phyloP scores from a whole-genome alignment of 78 protist species.

The Isochrysis galbana region DNA sequence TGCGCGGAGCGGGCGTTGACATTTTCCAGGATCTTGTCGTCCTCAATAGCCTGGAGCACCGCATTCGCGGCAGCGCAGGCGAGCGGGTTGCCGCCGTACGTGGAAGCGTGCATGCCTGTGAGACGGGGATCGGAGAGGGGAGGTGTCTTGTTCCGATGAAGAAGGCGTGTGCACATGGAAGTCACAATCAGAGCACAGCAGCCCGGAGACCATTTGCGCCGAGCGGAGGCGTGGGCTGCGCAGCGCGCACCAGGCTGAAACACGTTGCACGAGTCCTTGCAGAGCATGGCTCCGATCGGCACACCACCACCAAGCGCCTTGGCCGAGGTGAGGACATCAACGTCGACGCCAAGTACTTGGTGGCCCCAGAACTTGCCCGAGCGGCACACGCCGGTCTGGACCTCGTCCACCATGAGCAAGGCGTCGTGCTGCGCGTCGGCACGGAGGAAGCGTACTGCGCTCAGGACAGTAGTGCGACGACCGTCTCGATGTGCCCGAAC shows the following conservation, averaged over 20 bases:
- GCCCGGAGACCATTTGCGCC: too few relatives aligned
- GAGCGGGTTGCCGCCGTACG: conserved; percentile 17
- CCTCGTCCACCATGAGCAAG: conserved; percentile 14
- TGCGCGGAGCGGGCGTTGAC: conserved; percentile 16
- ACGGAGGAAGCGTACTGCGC: too few relatives aligned
- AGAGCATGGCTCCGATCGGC: conserved; percentile 16
- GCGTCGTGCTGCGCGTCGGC: too few relatives aligned
- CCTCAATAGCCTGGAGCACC: background rate
- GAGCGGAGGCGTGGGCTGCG: too few relatives aligned
- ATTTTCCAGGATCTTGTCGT: background rate
- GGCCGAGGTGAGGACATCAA: background rate
- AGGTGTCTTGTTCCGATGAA: too few relatives aligned
- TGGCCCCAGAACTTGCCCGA: background rate
- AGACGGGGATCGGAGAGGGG: too few relatives aligned
- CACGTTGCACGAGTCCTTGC: background rate
- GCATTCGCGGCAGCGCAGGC: conserved; percentile 1
- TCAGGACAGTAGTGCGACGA: too few relatives aligned
- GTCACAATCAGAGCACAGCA: too few relatives aligned
- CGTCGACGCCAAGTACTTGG: background rate
- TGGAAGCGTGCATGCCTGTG: background rate
- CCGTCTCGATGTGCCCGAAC: too few relatives aligned
- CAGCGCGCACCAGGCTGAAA: background rate
- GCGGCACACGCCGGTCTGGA: conserved; percentile 16
- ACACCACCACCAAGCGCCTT: conserved; percentile 34
- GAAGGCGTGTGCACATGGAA: too few relatives aligned